phyloP scores from a whole-genome alignment of 176 grass and related monocot genomes.

The Bothriochloa decipiens region DNA sequence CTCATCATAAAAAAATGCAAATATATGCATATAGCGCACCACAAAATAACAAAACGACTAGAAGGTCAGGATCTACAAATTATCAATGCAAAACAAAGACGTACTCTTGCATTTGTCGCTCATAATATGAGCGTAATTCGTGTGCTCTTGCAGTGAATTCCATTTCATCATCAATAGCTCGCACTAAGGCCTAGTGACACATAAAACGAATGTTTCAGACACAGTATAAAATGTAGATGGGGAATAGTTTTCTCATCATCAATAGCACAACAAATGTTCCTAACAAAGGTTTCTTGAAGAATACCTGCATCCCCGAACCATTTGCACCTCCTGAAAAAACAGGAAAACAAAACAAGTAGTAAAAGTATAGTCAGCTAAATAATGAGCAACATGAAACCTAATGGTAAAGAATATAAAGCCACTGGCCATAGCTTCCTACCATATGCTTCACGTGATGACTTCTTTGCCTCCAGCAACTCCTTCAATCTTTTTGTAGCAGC shows the following conservation, averaged over 20 bases:
- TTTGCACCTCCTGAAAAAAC: slow-evolving; percentile 49
- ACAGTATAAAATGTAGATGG: slow-evolving; percentile 3
- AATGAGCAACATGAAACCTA: slow-evolving; percentile 24
- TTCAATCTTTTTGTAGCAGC: slow-evolving; percentile 81
- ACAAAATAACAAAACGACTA: slow-evolving; percentile 17
- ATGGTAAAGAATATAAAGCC: neutral
- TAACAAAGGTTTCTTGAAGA: slow-evolving; percentile 28
- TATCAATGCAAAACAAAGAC: slow-evolving; percentile 13
- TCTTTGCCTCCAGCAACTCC: slow-evolving; percentile 85
- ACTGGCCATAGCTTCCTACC: slow-evolving; percentile 34
- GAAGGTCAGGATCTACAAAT: neutral
- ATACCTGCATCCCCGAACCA: slow-evolving; percentile 76
- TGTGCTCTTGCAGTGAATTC: slow-evolving; percentile 80
- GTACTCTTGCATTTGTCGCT: slow-evolving; percentile 92
- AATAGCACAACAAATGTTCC: no score
- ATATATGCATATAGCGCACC: slow-evolving; percentile 10
- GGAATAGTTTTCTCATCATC: neutral
- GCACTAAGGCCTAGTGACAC: slow-evolving; percentile 62
- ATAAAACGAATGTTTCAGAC: slow-evolving; percentile 45
- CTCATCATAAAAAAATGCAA: slow-evolving; percentile 10
- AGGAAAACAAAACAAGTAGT: slow-evolving; percentile 13
- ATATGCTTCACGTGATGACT: slow-evolving; percentile 71
- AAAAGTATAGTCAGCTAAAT: slow-evolving; percentile 10
- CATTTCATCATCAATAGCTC: slow-evolving; percentile 84
- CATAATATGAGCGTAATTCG: slow-evolving; percentile 88